These are phyloP conservation scores for Clavispora vitiphila DNA, from an alignment of 805 yeast genomes.

Conservation along the genomic window DNA sequence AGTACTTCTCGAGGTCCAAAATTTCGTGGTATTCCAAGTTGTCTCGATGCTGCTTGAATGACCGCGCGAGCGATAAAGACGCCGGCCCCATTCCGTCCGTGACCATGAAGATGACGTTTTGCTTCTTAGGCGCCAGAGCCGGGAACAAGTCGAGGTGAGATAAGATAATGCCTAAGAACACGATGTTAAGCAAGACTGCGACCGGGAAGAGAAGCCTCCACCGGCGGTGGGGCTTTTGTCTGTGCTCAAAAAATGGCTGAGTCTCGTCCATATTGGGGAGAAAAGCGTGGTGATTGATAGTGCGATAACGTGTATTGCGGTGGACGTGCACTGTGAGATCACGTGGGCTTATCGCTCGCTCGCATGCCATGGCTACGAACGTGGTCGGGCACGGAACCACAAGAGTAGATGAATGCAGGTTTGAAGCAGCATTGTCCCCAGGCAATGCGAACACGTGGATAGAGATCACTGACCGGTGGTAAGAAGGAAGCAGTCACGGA, in stretches of 20 bases:
- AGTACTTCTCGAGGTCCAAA: conserved; percentile 58
- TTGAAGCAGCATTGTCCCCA: no score
- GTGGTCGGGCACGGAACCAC: no score
- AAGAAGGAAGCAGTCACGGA: no score
- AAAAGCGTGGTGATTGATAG: not conserved
- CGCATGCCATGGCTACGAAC: no score
- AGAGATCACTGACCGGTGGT: no score
- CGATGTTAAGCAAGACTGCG: not conserved
- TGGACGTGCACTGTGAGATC: not conserved
- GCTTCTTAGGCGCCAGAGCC: conserved; percentile 35
- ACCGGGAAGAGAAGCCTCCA: not conserved
- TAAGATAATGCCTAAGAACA: not conserved
- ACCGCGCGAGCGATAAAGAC: conserved; percentile 72
- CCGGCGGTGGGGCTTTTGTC: not conserved
- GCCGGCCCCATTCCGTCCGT: conserved; percentile 97
- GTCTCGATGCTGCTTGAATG: conserved; percentile 62
- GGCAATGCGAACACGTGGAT: no score
- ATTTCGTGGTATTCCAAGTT: conserved; percentile 49
- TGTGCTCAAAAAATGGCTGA: not conserved
- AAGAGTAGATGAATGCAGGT: no score
- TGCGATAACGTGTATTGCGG: not conserved
- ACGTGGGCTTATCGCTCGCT: not conserved
- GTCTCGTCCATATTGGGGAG: not conserved
- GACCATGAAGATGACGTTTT: conserved; percentile 80
- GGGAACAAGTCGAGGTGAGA: not conserved